Evolutionary conservation across 768 basidiomycete species (phyloP).

Genomic region (Ramaria rubella): DNA sequence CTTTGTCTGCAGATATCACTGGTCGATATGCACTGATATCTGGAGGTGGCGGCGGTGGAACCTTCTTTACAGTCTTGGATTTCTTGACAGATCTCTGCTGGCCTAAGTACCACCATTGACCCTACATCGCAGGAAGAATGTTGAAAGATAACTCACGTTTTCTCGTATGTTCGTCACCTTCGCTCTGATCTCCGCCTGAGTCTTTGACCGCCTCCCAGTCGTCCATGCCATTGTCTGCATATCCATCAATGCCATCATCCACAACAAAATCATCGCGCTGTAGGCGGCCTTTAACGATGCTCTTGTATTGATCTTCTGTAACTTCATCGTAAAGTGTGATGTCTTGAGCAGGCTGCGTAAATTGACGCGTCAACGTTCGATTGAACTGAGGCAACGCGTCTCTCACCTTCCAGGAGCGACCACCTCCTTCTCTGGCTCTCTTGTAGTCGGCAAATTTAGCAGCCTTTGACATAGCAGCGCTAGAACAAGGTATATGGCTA

Average conservation of each 20-base stretch:
- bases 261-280: conserved; percentile 90
- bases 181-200: conserved; percentile 38
- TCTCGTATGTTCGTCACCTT: conserved; percentile 28
- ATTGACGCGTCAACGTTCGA: conserved; percentile 8
- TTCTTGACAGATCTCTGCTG: conserved; percentile 29
- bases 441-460: conserved; percentile 56
- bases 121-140: not conserved
- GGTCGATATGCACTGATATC: conserved; percentile 80
- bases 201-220: conserved; percentile 58
- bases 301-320: conserved; percentile 80
- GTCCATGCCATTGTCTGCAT: conserved; percentile 95
- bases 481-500: not conserved
- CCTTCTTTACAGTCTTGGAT: conserved; percentile 39
- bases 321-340: conserved; percentile 81
- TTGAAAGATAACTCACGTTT: not conserved
- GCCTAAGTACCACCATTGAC: not conserved
- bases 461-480: conserved; percentile 17
- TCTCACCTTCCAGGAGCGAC: conserved; percentile 50
- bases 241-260: conserved; percentile 87
- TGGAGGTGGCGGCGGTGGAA: conserved; percentile 44
- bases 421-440: conserved; percentile 52
- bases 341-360: conserved; percentile 46
- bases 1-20: conserved; percentile 66
- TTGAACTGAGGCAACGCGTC: conserved; percentile 14
- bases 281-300: conserved; percentile 76